Evolutionary conservation across 352 stramenopile species (phyloP), one percentile per base, ranked within the genome.

Genomic region (Pythium sukuiense): DNA sequence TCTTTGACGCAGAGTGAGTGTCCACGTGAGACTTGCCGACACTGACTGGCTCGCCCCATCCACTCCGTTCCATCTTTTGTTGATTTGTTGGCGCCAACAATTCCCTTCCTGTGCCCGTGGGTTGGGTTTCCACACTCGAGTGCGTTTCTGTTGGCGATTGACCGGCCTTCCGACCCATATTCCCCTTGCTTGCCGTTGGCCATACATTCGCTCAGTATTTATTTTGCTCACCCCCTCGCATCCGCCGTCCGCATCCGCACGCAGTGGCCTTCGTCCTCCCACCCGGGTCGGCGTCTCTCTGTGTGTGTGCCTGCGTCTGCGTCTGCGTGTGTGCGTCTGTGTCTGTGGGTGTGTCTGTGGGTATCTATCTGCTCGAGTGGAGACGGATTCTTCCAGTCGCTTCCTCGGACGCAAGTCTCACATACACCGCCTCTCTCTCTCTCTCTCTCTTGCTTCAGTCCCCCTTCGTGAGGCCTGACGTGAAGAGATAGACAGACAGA

Each of bases 161-260:
- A 39, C n/a, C 29, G 20, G 7, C 27, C 37, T 46, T 50, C 11
- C 27, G 30, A 52, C 50, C 52, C 52, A 20, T 50, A n/a, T n/a
- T 30, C 46, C 26, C 29, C 59, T 64, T 57, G 59, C 53, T 63
- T 67, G 67, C 60, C 60, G 54, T 72, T 72, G 66, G 53, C 55
- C 66, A 72, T 69, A 68, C 59, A 73, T 59, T 65, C 27, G 12
- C 50, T 71, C 71, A 78, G 71, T 78, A 78, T 73, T 73, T 78
- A 76, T 67, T 77, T 72, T 78, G 59, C 71, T 78, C 71, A 67
- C 68, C 54, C 50, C 58, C 55, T 57, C 54, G 43, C 55, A 65
- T 45, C 58, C 37, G 49, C 49, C 32, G 20, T 24, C 29, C 30
- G 54, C 56, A 56, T 46, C 43, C 37, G 14, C 58, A 45, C 63